These are phyloP conservation scores for Lepidium africanum DNA, from an alignment of 345 rosid genomes.

Conservation along the genomic window DNA sequence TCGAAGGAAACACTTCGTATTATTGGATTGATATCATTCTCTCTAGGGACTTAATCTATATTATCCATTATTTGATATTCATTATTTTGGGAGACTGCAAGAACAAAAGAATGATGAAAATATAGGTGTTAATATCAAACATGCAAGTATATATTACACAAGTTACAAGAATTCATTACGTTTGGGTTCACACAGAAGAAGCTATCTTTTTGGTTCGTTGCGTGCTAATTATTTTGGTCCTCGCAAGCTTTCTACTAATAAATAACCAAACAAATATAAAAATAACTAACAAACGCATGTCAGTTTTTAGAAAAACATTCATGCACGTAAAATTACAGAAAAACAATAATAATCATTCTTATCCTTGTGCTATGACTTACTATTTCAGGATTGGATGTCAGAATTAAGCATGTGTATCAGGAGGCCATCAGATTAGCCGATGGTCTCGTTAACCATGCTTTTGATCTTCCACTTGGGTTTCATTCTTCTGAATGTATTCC, in stretches of 20 bases:
- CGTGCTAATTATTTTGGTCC: not conserved
- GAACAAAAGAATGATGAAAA: not conserved
- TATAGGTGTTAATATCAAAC: not conserved
- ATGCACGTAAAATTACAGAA: not conserved
- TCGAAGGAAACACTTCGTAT: not conserved
- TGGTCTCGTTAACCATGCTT: no score
- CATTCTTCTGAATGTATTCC: no score
- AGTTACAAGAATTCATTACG: conserved; percentile 2
- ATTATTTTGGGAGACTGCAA: not conserved
- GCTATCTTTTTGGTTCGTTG: not conserved
- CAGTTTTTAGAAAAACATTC: not conserved
- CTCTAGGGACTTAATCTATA: not conserved
- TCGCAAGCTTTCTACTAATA: conserved; percentile 2
- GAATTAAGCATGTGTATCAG: not conserved
- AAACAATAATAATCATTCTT: no score
- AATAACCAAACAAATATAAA: not conserved
- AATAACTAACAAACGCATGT: not conserved
- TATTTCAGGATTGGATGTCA: not conserved
- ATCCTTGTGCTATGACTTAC: not conserved
- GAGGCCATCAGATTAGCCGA: no score
- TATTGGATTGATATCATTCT: not conserved
- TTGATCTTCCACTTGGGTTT: no score
- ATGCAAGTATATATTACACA: not conserved
- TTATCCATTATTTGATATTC: not conserved
- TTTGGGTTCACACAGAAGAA: not conserved